Evolutionary conservation across 768 basidiomycete genomes (phyloP).

Genomic region (Tricholoma bakamatsutake): DNA sequence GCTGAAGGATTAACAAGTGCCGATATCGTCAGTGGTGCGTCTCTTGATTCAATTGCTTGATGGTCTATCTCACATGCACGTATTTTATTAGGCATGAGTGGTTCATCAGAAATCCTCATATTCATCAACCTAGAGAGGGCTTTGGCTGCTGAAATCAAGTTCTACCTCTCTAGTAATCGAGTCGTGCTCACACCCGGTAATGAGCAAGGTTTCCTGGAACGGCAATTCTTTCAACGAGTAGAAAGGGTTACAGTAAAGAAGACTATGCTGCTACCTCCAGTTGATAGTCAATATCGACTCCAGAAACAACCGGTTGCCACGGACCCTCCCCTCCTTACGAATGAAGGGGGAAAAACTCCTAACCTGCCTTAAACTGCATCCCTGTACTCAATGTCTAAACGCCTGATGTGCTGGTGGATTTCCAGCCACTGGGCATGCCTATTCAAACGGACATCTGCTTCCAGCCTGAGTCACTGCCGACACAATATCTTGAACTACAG

Average conservation of each 20-base stretch:
- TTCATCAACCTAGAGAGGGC: slow-evolving; percentile 74
- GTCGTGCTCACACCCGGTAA: slow-evolving; percentile 85
- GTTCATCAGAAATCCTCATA: slow-evolving; percentile 71
- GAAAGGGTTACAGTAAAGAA: slow-evolving; percentile 27
- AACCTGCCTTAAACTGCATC: not conserved
- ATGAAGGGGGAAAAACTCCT: not conserved
- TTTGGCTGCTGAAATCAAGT: slow-evolving; percentile 59
- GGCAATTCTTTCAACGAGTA: slow-evolving; percentile 66
- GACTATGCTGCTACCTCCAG: not conserved
- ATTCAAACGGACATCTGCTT: not conserved
- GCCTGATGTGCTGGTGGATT: not conserved
- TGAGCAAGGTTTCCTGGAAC: slow-evolving; percentile 49
- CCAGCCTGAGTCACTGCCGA: not conserved
- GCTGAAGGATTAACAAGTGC: slow-evolving; percentile 69
- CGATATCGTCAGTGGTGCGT: slow-evolving; percentile 70
- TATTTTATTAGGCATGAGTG: slow-evolving; percentile 64
- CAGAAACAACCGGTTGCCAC: not conserved
- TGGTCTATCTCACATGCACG: not conserved
- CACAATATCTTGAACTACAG: not conserved
- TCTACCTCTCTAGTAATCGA: slow-evolving; percentile 80
- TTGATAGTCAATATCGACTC: not conserved
- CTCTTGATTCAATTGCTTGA: not conserved
- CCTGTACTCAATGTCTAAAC: not conserved
- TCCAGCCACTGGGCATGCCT: not conserved
- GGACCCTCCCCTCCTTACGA: not conserved